These are phyloP conservation scores for Suhomyces atakaporum DNA, from an alignment of 1,139 yeast species.

Conservation along the genomic window DNA sequence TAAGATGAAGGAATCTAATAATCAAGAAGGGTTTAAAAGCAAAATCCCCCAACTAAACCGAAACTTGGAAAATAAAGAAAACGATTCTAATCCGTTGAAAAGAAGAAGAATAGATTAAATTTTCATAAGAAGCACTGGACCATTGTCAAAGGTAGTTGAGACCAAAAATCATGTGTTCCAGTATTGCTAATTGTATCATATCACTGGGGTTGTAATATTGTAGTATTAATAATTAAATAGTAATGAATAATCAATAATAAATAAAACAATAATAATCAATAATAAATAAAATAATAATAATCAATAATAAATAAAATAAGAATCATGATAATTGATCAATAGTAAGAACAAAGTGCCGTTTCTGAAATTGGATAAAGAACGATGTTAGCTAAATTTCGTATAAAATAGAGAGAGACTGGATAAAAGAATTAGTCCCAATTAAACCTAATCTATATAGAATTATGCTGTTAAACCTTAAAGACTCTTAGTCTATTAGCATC, in stretches of 20 bases:
- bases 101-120: constrained; percentile 13
- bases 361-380: no score
- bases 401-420: no score
- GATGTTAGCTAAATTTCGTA: no score
- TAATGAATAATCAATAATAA: constrained; percentile 1
- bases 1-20: constrained; percentile 2
- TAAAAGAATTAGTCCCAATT: no score
- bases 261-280: not conserved
- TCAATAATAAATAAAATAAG: constrained; percentile 1
- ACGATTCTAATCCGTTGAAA: constrained; percentile 13
- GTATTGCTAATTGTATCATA: constrained; percentile 2
- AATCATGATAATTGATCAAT: no score
- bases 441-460: no score
- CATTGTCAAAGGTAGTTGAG: no score
- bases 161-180: no score
- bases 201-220: not conserved
- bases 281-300: not conserved
- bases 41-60: constrained; percentile 13
- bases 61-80: constrained; percentile 16
- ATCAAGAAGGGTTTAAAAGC: constrained; percentile 4
- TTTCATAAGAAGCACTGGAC: no score
- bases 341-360: no score
- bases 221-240: not conserved
- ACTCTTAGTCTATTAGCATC: no score
- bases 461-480: no score